Conservation (phyloP, 352 stramenopile genomes). For the Globisporangium recalcitrans region DNA sequence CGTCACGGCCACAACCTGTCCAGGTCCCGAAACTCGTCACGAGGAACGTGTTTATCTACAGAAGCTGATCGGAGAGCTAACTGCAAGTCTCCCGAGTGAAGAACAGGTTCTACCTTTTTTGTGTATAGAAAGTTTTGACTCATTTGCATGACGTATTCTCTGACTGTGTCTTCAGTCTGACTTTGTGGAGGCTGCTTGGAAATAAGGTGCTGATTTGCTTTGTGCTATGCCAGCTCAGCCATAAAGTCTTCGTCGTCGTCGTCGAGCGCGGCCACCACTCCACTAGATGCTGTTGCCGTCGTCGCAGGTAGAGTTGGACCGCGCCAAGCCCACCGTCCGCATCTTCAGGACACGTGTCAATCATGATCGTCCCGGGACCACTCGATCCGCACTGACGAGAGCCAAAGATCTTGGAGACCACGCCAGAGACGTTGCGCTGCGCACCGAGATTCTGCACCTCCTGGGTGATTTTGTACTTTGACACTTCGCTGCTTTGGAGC, state of each 20-base stretch:
- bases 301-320: background rate
- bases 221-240: slow-evolving; percentile 2
- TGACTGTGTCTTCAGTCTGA: background rate
- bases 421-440: slow-evolving; percentile 46
- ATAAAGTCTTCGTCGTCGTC: slow-evolving; percentile 10
- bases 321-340: background rate
- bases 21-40: slow-evolving; percentile 13
- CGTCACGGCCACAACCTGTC: slow-evolving; percentile 5
- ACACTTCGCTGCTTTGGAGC: slow-evolving; percentile 70
- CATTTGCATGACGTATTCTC: slow-evolving; percentile 4
- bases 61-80: slow-evolving; percentile 8
- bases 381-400: slow-evolving; percentile 62
- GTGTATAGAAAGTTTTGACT: slow-evolving; percentile 8
- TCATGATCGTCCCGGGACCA: slow-evolving; percentile 61
- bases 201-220: slow-evolving; percentile 2
- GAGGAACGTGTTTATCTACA: slow-evolving; percentile 22
- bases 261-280: background rate
- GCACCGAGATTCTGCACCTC: slow-evolving; percentile 43
- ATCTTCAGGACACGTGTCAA: slow-evolving; percentile 46
- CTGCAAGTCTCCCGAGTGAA: background rate
- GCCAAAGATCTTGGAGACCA: slow-evolving; percentile 70
- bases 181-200: background rate
- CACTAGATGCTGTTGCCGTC: background rate
- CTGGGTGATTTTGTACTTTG: slow-evolving; percentile 69
- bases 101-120: background rate